Evolutionary conservation across 2,329 filamentous ascomycete species (phyloP).

Genomic region (Ilyonectria robusta): DNA sequence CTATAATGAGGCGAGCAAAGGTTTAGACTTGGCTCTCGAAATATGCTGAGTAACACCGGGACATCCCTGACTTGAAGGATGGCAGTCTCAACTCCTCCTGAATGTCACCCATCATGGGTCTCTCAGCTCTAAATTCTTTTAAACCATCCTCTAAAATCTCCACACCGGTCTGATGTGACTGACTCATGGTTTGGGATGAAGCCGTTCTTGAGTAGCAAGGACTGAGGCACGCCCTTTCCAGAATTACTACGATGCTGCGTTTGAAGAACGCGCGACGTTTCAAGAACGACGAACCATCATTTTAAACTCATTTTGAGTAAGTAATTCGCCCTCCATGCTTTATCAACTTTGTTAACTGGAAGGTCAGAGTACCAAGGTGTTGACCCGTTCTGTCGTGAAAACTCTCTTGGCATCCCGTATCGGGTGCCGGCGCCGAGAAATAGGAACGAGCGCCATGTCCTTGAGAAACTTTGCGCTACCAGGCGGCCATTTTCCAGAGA

Average conservation of each 20-base stretch:
- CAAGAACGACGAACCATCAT: constrained; percentile 44
- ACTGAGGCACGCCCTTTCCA: constrained; percentile 37
- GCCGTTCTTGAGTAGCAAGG: constrained; percentile 39
- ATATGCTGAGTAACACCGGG: background rate
- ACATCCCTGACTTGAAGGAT: constrained; percentile 26
- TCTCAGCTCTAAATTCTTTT: constrained; percentile 39
- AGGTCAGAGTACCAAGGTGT: constrained; percentile 37
- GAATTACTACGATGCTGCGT: constrained; percentile 42
- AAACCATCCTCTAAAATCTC: background rate
- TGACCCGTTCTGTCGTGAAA: constrained; percentile 44
- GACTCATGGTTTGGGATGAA: constrained; percentile 20
- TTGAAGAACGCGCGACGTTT: constrained; percentile 44
- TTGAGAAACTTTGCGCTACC: background rate
- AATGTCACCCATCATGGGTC: constrained; percentile 40
- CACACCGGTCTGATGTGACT: background rate
- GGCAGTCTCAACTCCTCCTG: constrained; percentile 34
- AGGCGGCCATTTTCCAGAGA: constrained; percentile 26
- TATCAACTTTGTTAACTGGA: accelerated
- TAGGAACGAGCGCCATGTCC: constrained; percentile 3
- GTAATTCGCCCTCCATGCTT: background rate
- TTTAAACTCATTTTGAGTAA: constrained; percentile 40
- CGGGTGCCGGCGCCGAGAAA: constrained; percentile 36
- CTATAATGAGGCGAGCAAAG: constrained; percentile 34
- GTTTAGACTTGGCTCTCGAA: constrained; percentile 32
- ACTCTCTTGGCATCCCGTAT: constrained; percentile 41